Evolutionary conservation across 352 stramenopile genomes (phyloP), one percentile per base, ranked within the genome.

Genomic region (Phytopythium mirpurense): DNA sequence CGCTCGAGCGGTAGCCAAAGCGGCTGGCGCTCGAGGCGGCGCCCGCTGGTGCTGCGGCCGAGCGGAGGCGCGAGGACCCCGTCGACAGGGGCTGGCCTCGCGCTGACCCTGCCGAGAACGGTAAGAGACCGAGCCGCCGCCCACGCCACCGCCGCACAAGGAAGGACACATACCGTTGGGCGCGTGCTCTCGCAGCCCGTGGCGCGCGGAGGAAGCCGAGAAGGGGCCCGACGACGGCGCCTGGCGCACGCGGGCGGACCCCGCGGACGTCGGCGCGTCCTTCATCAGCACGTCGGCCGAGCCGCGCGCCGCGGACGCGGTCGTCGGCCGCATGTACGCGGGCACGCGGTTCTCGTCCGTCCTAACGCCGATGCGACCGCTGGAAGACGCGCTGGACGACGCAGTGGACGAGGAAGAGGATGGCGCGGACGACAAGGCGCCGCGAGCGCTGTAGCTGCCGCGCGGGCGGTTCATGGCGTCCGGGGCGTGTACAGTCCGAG

Each of bases 291-390:
- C 41, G 41, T 47, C 41, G 5, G 41, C 41, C 21, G 41, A 23
- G 19, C 46, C 42, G 19, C 46, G 46, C 19, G 46, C 38, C n/a
- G 42, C 26, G 18, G 44, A 55, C 44, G 48, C 48, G 14, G 32
- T 45, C 34, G 48, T 54, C 35, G 48, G 48, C 24, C 50, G 67
- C 21, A 49, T 44, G 14, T 70, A 70, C 34, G 66, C 65, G 26
- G 67, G 57, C n/a, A 60, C 59, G 27, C 58, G 59, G 50, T 69
- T 73, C 55, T 77, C 64, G 52, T 77, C 62, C 19, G 62, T 53
- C 1, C 59, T 55, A 29, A 19, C 31, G 31, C 31, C 18, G 11
- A 42, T 31, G 14, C 46, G 46, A 9, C n/a, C 46, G 9, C 1
- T 5, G 16, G 46, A 42, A 31, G 18, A 2, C 10, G 29, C 29